A percentile compares a stretch with the other conserved stretches of the same genome.
These are phyloP conservation scores for Aspergillus fructus DNA, from an alignment of 2,329 filamentous ascomycete genomes.

Conservation along the genomic window DNA sequence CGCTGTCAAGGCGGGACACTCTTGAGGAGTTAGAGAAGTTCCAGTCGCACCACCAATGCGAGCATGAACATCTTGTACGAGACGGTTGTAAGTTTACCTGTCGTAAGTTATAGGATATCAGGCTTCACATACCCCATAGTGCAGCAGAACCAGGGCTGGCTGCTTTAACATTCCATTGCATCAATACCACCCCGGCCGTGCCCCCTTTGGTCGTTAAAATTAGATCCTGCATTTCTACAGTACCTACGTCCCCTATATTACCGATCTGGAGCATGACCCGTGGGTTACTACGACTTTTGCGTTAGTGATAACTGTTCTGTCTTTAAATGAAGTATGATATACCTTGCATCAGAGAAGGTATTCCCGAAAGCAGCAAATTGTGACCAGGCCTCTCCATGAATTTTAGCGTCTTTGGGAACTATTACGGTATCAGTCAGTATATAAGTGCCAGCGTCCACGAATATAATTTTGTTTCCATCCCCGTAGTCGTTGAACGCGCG, in stretches of 20 bases:
- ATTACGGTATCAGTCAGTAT: conserved; percentile 45
- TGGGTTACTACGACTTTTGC: conserved; percentile 33
- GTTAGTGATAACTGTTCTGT: neutral
- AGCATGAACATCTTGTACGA: conserved; percentile 4
- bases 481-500: conserved; percentile 15
- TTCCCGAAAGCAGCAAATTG: conserved; percentile 48
- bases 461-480: conserved; percentile 49
- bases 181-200: conserved; percentile 35
- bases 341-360: conserved; percentile 41
- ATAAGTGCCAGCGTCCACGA: conserved; percentile 56
- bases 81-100: neutral
- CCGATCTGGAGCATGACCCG: conserved; percentile 54
- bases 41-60: conserved; percentile 7
- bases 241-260: conserved; percentile 45
- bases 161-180: conserved; percentile 36
- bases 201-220: conserved; percentile 32
- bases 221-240: conserved; percentile 45
- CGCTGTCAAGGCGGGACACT: neutral
- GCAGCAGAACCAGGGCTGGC: neutral
- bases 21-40: conserved; percentile 4
- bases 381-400: conserved; percentile 54
- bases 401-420: conserved; percentile 47
- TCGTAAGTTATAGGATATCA: neutral
- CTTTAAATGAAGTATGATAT: neutral
- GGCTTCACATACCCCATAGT: neutral